Base-by-base conservation (phyloP, 2,329 filamentous ascomycete genomes). In the Fusarium liriodendri region DNA sequence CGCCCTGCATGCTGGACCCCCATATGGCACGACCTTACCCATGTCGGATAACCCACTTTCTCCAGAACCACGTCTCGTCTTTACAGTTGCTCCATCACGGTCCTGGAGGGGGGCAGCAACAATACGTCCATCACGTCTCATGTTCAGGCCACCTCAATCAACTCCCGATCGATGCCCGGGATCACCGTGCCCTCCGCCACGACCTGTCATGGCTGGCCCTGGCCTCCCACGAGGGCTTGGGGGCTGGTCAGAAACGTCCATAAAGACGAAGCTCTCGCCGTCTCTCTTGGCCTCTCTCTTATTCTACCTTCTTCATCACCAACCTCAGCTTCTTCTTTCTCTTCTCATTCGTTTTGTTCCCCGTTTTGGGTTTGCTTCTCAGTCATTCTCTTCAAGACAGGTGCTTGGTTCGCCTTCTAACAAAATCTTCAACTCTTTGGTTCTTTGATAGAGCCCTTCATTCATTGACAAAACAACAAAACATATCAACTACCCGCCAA, bases 401-500 rank as follows among this genome's bases (percentile, higher is more conserved):
- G 77, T 78, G 77, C 76, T 71, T 68, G 67, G 75, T 72, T 72
- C 75, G 74, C 77, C 75, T 74, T 77, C 64, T 37, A 62, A 73
- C 33, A 59, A 52, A 52, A 67, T 65, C 70, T 75, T 76, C 37
- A 66, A 52, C 14, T 29, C 32, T 54, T 71, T 66, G 65, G 58
- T 76, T 78, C 77, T 78, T 78, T 79, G 77, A 78, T 71, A 78
- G 77, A 79, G 71, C 60, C 62, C 64, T 76, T 66, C 74, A 69
- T 67, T 78, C 72, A 50, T 75, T 72, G 54, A 69, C 65, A 68
- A 66, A 71, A 64, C 71, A 68, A 76, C 72, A 77, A 74, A 71
- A 71, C 75, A 69, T 71, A 71, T 70, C 75, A 71, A 54, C 40
- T 47, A 61, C 37, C 22, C 22, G 38, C 64, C 59, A 42, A 50